phyloP scores from a whole-genome alignment of 2,329 filamentous ascomycete genomes.

The Ophiostoma angusticollis region DNA sequence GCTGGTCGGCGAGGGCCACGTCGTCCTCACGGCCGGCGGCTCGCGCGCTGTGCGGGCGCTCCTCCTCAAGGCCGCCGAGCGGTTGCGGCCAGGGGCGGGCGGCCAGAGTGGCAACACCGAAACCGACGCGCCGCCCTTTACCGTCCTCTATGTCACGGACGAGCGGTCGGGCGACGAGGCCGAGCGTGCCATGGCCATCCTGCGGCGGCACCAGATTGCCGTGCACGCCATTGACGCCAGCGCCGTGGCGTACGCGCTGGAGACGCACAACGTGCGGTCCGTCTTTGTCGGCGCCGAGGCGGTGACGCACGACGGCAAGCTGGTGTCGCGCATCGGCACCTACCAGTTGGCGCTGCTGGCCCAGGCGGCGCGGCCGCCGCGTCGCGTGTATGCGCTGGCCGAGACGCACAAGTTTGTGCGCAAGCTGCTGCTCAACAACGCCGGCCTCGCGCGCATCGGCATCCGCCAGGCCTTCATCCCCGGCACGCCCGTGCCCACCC shows the following conservation, averaged over 20 bases:
- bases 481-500: conserved; percentile 28
- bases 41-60: conserved; percentile 72
- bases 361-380: conserved; percentile 37
- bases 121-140: conserved; percentile 40
- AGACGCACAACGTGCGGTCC: conserved; percentile 50
- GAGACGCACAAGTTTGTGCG: conserved; percentile 97
- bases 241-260: conserved; percentile 66
- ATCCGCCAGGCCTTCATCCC: conserved; percentile 63
- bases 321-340: conserved; percentile 75
- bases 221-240: conserved; percentile 71
- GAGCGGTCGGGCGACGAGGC: conserved; percentile 44
- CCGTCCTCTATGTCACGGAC: conserved; percentile 67
- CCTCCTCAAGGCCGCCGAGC: conserved; percentile 59
- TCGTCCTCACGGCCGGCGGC: conserved; percentile 83
- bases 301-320: conserved; percentile 85
- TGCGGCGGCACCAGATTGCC: conserved; percentile 63
- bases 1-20: conserved; percentile 65
- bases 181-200: conserved; percentile 53
- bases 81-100: conserved; percentile 39
- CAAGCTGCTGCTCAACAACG: conserved; percentile 70
- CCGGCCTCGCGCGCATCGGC: conserved; percentile 49
- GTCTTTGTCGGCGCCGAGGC: conserved; percentile 64
- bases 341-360: conserved; percentile 80
- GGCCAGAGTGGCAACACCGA: not conserved
- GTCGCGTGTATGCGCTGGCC: conserved; percentile 74